Conservation (phyloP, 2,329 filamentous ascomycete genomes). For the Septoria linicola region DNA sequence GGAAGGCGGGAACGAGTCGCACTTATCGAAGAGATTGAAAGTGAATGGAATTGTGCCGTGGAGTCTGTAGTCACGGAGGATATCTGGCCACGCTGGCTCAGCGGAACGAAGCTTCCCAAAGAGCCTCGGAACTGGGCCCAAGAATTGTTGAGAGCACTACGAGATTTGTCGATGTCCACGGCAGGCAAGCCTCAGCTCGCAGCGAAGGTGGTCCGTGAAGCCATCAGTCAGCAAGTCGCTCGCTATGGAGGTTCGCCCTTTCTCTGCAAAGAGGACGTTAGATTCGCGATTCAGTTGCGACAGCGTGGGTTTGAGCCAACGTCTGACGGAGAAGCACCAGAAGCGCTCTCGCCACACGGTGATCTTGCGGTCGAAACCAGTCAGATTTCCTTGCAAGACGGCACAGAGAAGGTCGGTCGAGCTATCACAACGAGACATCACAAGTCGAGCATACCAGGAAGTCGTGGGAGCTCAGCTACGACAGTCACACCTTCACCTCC, state of each 20-base stretch:
- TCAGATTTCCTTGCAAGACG: neutral
- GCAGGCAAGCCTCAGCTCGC: neutral
- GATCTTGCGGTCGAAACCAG: neutral
- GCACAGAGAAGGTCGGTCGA: no score
- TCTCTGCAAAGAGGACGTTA: conserved; percentile 1
- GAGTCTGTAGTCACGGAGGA: neutral
- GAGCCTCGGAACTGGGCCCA: neutral
- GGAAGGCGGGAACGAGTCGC: neutral
- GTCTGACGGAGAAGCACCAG: no score
- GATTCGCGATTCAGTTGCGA: neutral
- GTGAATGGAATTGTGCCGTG: neutral
- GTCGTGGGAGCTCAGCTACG: no score
- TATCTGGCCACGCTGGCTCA: conserved; percentile 1
- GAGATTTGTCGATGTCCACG: conserved; percentile 1
- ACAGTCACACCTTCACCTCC: no score
- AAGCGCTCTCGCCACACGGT: neutral
- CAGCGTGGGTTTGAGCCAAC: neutral
- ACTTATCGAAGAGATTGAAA: conserved; percentile 5
- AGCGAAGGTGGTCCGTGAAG: neutral
- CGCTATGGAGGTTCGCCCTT: neutral
- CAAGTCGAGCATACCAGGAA: no score
- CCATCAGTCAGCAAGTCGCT: conserved; percentile 2
- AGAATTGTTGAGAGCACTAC: conserved; percentile 2
- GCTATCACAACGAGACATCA: no score
- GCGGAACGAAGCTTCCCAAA: neutral